Conservation (phyloP, 1,284 basidiomycete genomes). For the Gomphus sp. region DNA sequence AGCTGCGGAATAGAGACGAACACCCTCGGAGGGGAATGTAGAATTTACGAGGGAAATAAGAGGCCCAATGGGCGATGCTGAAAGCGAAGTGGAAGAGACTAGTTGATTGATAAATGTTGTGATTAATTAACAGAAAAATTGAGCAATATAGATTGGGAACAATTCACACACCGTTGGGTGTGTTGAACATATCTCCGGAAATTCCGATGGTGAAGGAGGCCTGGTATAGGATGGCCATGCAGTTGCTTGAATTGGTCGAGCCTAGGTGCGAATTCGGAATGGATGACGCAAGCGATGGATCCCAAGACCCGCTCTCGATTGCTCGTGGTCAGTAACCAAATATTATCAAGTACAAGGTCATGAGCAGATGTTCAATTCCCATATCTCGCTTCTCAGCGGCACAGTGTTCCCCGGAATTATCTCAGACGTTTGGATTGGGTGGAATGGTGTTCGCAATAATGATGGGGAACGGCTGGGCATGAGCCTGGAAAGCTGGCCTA, state of each 20-base stretch:
- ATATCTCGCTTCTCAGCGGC: constrained; percentile 31
- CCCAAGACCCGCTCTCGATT: constrained; percentile 38
- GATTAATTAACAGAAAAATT: background rate
- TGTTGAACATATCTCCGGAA: constrained; percentile 32
- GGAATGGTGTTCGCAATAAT: no score
- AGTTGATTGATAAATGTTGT: constrained; percentile 9
- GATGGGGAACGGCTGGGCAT: constrained; percentile 30
- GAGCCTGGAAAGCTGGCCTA: constrained; percentile 24
- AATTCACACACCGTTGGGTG: constrained; percentile 16
- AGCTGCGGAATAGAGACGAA: constrained; percentile 21
- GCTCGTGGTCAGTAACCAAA: background rate
- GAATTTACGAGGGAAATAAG: constrained; percentile 20
- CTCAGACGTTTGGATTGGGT: no score
- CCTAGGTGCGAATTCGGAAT: constrained; percentile 33
- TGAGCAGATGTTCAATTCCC: constrained; percentile 38
- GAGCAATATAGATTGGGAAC: background rate
- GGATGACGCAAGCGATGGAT: constrained; percentile 35
- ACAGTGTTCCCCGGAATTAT: no score
- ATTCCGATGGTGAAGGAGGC: no score
- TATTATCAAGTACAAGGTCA: background rate
- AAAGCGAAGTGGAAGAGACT: constrained; percentile 11
- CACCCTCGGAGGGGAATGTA: constrained; percentile 17
- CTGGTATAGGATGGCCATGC: constrained; percentile 41
- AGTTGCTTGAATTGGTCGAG: constrained; percentile 22
- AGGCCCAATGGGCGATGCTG: constrained; percentile 8